Percentiles rank a stretch among this genome's conserved stretches.
Evolutionary conservation across 129 eudicot genomes (phyloP).

Genomic region (Helianthus tuberosus): DNA sequence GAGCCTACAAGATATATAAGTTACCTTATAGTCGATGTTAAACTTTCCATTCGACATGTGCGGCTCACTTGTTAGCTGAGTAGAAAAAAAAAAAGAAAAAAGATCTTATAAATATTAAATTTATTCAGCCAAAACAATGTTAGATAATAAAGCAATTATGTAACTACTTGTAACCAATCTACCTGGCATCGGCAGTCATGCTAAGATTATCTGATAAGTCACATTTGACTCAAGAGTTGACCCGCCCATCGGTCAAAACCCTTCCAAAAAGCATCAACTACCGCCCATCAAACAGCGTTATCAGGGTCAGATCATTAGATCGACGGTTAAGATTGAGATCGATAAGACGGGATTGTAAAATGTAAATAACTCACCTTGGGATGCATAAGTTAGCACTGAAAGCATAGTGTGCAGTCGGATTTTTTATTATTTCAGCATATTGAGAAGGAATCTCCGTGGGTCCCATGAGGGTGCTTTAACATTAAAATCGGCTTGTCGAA

Average conservation of each 20-base stretch:
- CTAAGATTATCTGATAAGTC: slow-evolving; percentile 76
- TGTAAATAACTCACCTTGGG: slow-evolving; percentile 54
- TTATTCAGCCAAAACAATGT: not conserved
- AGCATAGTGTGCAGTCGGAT: slow-evolving; percentile 70
- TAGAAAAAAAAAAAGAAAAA: not conserved
- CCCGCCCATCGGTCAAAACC: slow-evolving; percentile 75
- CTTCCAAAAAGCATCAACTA: slow-evolving; percentile 91
- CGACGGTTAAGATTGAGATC: not conserved
- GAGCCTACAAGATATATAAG: not conserved
- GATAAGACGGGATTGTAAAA: not conserved
- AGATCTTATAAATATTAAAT: not conserved
- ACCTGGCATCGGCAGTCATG: slow-evolving; percentile 84
- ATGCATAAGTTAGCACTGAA: slow-evolving; percentile 83
- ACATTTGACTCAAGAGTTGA: slow-evolving; percentile 75
- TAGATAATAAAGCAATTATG: not conserved
- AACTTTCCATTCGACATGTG: slow-evolving; percentile 85
- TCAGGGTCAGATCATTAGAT: no score
- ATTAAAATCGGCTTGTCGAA: not conserved
- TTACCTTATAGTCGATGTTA: slow-evolving; percentile 80
- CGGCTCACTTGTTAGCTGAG: slow-evolving; percentile 76
- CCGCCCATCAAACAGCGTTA: no score
- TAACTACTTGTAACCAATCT: not conserved
- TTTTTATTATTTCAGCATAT: slow-evolving; percentile 69
- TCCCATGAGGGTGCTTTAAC: slow-evolving; percentile 71
- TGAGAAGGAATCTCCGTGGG: slow-evolving; percentile 85